Percentiles rank a stretch among this genome's conserved stretches.
These are phyloP conservation scores for Diaporthe amygdali DNA, from an alignment of 2,329 filamentous ascomycete species.

Conservation along the genomic window DNA sequence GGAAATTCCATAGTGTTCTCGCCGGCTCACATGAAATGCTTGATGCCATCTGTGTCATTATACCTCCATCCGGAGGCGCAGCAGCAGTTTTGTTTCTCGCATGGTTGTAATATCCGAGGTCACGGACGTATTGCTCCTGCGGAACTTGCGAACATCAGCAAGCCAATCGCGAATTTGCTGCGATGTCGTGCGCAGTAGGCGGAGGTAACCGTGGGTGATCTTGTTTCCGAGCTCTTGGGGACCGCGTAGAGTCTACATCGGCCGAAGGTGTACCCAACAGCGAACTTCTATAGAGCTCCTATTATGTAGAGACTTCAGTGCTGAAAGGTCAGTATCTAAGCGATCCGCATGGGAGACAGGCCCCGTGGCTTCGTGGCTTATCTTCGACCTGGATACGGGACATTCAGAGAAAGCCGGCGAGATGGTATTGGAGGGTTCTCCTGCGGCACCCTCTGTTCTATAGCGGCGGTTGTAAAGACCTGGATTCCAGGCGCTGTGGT, in stretches of 20 bases:
- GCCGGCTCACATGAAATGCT: not conserved
- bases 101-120: not conserved
- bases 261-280: not conserved
- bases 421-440: not conserved
- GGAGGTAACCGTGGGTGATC: slow-evolving; percentile 1
- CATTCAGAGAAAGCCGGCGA: not conserved
- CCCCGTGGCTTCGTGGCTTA: not conserved
- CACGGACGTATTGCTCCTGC: not conserved
- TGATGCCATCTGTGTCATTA: not conserved
- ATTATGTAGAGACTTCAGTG: not conserved
- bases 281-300: not conserved
- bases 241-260: not conserved
- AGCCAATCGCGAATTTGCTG: slow-evolving; percentile 5
- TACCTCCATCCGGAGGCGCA: not conserved
- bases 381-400: not conserved
- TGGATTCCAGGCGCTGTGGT: not conserved
- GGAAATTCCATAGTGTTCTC: not conserved
- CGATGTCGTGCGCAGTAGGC: not conserved
- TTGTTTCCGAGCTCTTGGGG: not conserved
- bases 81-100: not conserved
- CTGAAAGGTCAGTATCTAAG: not conserved
- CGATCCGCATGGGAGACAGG: not conserved
- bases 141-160: not conserved
- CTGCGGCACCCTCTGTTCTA: not conserved
- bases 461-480: not conserved